Evolutionary conservation across 2,329 filamentous ascomycete genomes (phyloP).

Genomic region (Aspergillus novoparasiticus): DNA sequence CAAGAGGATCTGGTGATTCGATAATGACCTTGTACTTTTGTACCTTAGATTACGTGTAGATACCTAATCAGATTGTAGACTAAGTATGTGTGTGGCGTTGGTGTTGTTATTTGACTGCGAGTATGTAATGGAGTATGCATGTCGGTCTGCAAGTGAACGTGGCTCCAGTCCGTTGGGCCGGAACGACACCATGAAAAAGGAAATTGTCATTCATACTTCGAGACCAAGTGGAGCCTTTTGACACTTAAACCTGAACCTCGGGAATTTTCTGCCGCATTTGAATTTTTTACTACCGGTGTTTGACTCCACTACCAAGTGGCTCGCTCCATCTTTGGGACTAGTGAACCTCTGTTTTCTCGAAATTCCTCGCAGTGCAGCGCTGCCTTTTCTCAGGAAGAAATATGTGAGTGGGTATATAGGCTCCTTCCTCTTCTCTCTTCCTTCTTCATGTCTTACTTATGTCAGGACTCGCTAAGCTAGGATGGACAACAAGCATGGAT

Average conservation of each 20-base stretch:
- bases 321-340: neutral
- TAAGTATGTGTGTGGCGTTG: neutral
- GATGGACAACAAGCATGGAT: neutral
- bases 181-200: neutral
- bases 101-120: neutral
- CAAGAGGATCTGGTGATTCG: conserved; percentile 85
- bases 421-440: neutral
- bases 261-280: neutral
- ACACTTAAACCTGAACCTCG: neutral
- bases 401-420: no score
- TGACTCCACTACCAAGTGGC: neutral
- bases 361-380: neutral
- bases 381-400: no score
- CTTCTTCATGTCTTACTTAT: neutral
- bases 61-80: neutral
- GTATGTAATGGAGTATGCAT: neutral
- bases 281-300: neutral
- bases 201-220: neutral
- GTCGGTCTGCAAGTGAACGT: neutral
- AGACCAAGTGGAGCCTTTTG: neutral
- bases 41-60: neutral
- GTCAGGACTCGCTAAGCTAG: neutral
- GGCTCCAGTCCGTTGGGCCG: neutral
- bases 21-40: neutral
- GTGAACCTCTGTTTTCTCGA: neutral